These are phyloP conservation scores for Trichoderma polysporum DNA, from an alignment of 2,329 filamentous ascomycete species.

Conservation along the genomic window DNA sequence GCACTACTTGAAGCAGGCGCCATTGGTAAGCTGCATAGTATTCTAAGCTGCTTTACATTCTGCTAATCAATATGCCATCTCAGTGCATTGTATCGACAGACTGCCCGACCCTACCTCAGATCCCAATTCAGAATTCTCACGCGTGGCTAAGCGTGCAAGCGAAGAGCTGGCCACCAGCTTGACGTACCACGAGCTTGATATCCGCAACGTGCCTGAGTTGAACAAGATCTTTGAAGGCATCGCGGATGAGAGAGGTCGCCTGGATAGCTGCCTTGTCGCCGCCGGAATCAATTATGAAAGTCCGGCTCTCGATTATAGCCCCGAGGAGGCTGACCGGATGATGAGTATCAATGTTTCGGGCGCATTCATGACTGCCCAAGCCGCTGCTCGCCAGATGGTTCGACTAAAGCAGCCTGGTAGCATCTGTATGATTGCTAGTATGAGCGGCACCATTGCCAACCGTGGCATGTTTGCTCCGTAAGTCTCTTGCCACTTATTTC, in stretches of 20 bases:
- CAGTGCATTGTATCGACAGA: slow-evolving; percentile 66
- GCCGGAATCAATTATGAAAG: slow-evolving; percentile 80
- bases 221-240: slow-evolving; percentile 69
- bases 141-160: slow-evolving; percentile 61
- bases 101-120: slow-evolving; percentile 51
- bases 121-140: slow-evolving; percentile 58
- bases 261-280: slow-evolving; percentile 75
- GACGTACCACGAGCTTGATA: slow-evolving; percentile 76
- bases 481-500: slow-evolving; percentile 30
- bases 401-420: slow-evolving; percentile 58
- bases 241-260: slow-evolving; percentile 64
- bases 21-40: slow-evolving; percentile 45
- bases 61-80: neutral
- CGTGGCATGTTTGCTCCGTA: slow-evolving; percentile 60
- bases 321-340: slow-evolving; percentile 73
- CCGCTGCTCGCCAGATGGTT: slow-evolving; percentile 76
- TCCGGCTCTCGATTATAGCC: slow-evolving; percentile 75
- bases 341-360: slow-evolving; percentile 86
- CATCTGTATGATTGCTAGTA: slow-evolving; percentile 67
- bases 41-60: neutral
- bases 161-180: slow-evolving; percentile 66
- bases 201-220: slow-evolving; percentile 67
- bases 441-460: slow-evolving; percentile 68
- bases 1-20: slow-evolving; percentile 79
- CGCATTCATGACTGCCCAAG: slow-evolving; percentile 80